A percentile compares a stretch with the other conserved stretches of the same genome.
Evolutionary conservation across 768 basidiomycete species (phyloP).

Genomic region (Pisolithus tinctorius): DNA sequence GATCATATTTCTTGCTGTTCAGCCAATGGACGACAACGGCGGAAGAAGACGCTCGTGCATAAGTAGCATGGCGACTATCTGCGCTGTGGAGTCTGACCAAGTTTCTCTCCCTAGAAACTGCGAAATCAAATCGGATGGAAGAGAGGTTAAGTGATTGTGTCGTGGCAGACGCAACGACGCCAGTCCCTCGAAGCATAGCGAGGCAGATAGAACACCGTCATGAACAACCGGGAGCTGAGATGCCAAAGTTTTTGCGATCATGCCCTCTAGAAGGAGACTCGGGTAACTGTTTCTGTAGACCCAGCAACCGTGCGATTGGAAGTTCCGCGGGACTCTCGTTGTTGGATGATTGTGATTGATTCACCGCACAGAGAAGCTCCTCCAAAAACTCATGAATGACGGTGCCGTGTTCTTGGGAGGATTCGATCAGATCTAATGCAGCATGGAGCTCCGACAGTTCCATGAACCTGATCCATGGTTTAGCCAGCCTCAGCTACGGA

Average conservation of each 20-base stretch:
- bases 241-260: conserved; percentile 39
- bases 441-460: conserved; percentile 33
- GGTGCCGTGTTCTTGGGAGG: conserved; percentile 1
- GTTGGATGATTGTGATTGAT: background rate
- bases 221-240: conserved; percentile 26
- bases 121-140: conserved; percentile 21
- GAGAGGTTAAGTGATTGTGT: conserved; percentile 1
- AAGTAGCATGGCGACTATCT: conserved; percentile 40
- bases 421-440: conserved; percentile 36
- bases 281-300: conserved; percentile 29
- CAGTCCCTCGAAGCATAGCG: background rate
- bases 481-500: conserved; percentile 9
- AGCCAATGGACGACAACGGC: conserved; percentile 37
- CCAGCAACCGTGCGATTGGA: conserved; percentile 33
- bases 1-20: conserved; percentile 10
- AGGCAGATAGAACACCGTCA: conserved; percentile 18
- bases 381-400: conserved; percentile 18
- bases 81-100: conserved; percentile 40
- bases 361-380: conserved; percentile 32
- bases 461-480: conserved; percentile 53
- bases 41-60: conserved; percentile 26
- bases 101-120: conserved; percentile 34
- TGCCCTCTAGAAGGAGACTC: conserved; percentile 37
- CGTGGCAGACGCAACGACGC: background rate
- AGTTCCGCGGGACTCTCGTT: conserved; percentile 5